Percentiles rank a stretch among this genome's conserved stretches.
Conservation (phyloP, 2,329 filamentous ascomycete genomes). For the Aureobasidium sp. region DNA sequence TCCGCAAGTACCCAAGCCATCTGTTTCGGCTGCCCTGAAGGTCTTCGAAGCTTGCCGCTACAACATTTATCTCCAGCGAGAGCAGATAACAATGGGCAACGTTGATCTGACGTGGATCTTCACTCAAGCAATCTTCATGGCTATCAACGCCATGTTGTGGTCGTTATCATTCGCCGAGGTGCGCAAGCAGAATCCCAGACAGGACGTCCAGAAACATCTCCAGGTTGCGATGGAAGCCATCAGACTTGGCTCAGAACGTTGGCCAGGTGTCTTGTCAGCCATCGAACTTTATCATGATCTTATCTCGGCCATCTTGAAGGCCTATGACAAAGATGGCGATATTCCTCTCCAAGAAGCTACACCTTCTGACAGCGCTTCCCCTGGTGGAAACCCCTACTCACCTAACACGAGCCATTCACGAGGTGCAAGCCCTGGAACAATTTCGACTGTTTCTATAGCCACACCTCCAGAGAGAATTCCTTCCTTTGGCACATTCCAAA, state of each 20-base stretch:
- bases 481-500: slow-evolving; percentile 22
- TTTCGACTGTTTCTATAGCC: slow-evolving; percentile 24
- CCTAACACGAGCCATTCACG: slow-evolving; percentile 33
- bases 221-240: slow-evolving; percentile 70
- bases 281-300: slow-evolving; percentile 81
- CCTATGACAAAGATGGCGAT: slow-evolving; percentile 60
- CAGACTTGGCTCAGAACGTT: slow-evolving; percentile 70
- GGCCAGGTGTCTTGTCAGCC: slow-evolving; percentile 83
- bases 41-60: slow-evolving; percentile 78
- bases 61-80: slow-evolving; percentile 72
- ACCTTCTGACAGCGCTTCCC: slow-evolving; percentile 35
- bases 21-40: slow-evolving; percentile 63
- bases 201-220: slow-evolving; percentile 69
- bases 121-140: slow-evolving; percentile 80
- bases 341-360: slow-evolving; percentile 40
- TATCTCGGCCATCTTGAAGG: slow-evolving; percentile 75
- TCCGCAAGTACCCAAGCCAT: slow-evolving; percentile 83
- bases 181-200: slow-evolving; percentile 59
- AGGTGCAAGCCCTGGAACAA: slow-evolving; percentile 36
- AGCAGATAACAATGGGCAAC: slow-evolving; percentile 66
- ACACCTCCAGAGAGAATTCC: slow-evolving; percentile 24
- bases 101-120: slow-evolving; percentile 94
- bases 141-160: slow-evolving; percentile 88
- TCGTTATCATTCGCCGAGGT: slow-evolving; percentile 80
- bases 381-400: background rate